A percentile compares a stretch with the other conserved stretches of the same genome.
These are phyloP conservation scores for Vanilla planifolia DNA, from an alignment of 106 monocot genomes.

Conservation along the genomic window DNA sequence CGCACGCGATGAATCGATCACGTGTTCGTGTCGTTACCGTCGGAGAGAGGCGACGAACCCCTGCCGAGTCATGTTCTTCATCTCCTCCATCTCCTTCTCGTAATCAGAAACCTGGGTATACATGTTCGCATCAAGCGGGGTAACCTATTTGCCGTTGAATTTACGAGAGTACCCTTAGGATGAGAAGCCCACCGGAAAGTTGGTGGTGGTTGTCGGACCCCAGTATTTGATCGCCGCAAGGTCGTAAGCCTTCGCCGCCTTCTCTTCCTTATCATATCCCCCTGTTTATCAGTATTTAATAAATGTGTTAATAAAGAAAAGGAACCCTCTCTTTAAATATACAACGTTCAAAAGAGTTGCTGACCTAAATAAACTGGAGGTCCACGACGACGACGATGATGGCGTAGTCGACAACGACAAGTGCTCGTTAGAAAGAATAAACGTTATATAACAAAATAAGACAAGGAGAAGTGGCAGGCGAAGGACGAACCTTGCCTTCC, in stretches of 20 bases:
- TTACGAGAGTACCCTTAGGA: background rate
- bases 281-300: conserved; percentile 23
- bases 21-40: conserved; percentile 28
- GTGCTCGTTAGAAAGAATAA: conserved; percentile 7
- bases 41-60: conserved; percentile 95
- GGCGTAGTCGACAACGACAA: background rate
- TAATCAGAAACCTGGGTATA: conserved; percentile 60
- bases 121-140: background rate
- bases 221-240: conserved; percentile 96
- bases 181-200: conserved; percentile 59
- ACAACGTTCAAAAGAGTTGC: background rate
- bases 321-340: background rate
- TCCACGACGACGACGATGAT: background rate
- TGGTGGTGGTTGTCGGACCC: conserved; percentile 92
- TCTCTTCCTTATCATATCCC: conserved; percentile 97
- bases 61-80: conserved; percentile 98
- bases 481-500: conserved; percentile 70
- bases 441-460: background rate
- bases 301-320: background rate
- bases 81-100: conserved; percentile 90
- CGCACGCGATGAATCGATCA: background rate
- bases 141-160: background rate
- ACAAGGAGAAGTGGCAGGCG: background rate
- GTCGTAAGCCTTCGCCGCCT: conserved; percentile 96
- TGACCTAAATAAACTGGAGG: conserved; percentile 3